Base-by-base conservation (phyloP, 495 filamentous ascomycete species). In the Podospora fimiseda region DNA sequence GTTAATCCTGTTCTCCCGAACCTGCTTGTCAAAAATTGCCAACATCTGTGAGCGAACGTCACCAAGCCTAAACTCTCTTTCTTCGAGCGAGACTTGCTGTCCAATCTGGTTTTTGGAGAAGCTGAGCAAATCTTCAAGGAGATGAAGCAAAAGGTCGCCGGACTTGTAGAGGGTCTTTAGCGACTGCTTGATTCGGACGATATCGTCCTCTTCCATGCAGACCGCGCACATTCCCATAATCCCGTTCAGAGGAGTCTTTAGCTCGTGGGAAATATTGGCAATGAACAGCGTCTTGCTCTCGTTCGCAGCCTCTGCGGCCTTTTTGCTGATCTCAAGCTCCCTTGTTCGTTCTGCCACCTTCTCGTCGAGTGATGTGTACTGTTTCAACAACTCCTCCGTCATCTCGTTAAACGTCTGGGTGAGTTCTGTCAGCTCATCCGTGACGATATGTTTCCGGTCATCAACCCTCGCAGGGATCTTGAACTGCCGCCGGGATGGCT, bases 101-200 rank as follows among this genome's bases (percentile, higher is more conserved):
- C 91, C 90, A 49, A 94, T 88, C 70, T 95, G 89, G 65, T 96
- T 96, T 67, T 92, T 93, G 53, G 86, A 91, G 71, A 96, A 96
- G 3, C 86, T 94, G 38, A 96, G 74, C 9, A 95, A 71, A 70
- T 96, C 91, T 47, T 89, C 93, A n/a, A 96, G 76, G 2, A 96
- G 76, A 56, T 95, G 88, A 1, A 94, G 71, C 15, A 96, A 70
- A 6, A 95, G 72, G 62, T 96, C 91, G 3, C 90, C 90, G 5
- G 89, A 93, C 68, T 91, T 89, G 63, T 94, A 95, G 42, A 95
- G 83, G 27, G 89, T 86, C 42, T 88, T 84, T 6, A 96, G 70
- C 3, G 85, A 90, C 49, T 88, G 80, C 68, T 89, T 90, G 54
- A 95, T 82, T 48, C 84, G 81, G 14, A 68, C 64, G 6, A 86